Evolutionary conservation across 2,329 filamentous ascomycete species (phyloP), one percentile per base, ranked within the genome.

Genomic region (Cercospora sp.): DNA sequence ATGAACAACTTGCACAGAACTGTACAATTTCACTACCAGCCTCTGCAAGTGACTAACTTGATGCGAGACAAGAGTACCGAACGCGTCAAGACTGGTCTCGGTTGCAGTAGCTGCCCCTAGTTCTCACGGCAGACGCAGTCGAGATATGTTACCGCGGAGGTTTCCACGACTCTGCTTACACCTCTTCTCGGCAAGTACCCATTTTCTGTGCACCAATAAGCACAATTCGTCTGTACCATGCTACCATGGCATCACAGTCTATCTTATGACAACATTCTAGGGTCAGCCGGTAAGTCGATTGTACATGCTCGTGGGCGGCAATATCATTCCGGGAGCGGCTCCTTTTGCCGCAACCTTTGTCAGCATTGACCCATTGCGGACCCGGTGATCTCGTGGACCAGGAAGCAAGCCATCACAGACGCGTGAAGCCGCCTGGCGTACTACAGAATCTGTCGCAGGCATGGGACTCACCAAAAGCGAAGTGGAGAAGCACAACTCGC

Each of bases 401-500:
- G 18, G 18, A 21, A 51, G 21, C 49, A 26, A 26, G 49, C 49
- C 18, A 26, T 51, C 49, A 1, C 21, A 51, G 49, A 26, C 21
- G 49, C 12, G 13, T 13, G 10, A 24, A 51, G 49, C 13, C 10
- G 24, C 21, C 10, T 51, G 21, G 3, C 7, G 49, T 51, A 51
- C 13, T 24, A 12, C 21, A 3, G 21, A 16, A 21, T 24, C 18
- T 51, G 10, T 51, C 18, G 49, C 49, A 26, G 4, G 16, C 18
- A 51, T 51, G 49, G 49, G 8, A 3, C 21, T 51, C 3, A 12
- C 21, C 49, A 51, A 24, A 51, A 51, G 49, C 49, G 66, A 68
- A 45, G 61, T 68, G 16, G 24, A 37, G 16, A 49, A 91, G 81
- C 93, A 97, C 83, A 90, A 89, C 81, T 89, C 84, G 74, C 86